phyloP scores from a whole-genome alignment of 805 yeast species.

The Pichia thaimueangensis region DNA sequence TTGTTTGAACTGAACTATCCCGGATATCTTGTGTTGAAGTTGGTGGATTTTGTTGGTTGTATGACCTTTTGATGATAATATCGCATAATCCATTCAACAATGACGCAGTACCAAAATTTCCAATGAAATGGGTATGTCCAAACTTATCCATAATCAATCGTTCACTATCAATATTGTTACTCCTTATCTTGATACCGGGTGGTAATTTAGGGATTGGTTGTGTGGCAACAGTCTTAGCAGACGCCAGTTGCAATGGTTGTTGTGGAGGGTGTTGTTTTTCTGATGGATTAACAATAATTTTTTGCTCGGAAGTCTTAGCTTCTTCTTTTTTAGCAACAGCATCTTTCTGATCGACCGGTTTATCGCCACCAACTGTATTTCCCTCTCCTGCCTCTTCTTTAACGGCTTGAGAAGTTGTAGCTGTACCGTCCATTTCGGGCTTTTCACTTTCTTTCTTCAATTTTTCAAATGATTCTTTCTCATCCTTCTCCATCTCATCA shows the following conservation, averaged over 20 bases:
- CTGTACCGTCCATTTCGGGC: not conserved
- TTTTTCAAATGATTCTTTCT: conserved; percentile 6
- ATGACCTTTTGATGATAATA: conserved; percentile 34
- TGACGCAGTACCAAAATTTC: conserved; percentile 41
- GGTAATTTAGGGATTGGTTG: conserved; percentile 20
- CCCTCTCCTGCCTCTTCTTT: not conserved
- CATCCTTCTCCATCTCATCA: conserved; percentile 7
- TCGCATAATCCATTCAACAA: conserved; percentile 38
- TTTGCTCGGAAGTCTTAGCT: too few relatives aligned
- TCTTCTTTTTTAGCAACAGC: too few relatives aligned
- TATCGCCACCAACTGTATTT: not conserved
- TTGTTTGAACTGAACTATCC: conserved; percentile 29
- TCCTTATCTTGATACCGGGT: conserved; percentile 18
- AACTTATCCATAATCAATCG: conserved; percentile 37
- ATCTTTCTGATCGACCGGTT: too few relatives aligned
- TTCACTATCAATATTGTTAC: conserved; percentile 25
- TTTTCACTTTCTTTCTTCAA: conserved; percentile 3
- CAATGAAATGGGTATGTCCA: conserved; percentile 44
- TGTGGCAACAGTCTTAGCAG: too few relatives aligned
- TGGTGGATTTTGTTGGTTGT: conserved; percentile 30
- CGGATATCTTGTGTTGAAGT: conserved; percentile 29
- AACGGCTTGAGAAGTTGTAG: not conserved
- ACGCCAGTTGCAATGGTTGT: too few relatives aligned
- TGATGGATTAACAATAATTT: too few relatives aligned
- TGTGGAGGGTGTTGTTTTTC: too few relatives aligned